These are phyloP conservation scores for Calonectria pauciramosa DNA, from an alignment of 2,329 filamentous ascomycete genomes.

Conservation along the genomic window DNA sequence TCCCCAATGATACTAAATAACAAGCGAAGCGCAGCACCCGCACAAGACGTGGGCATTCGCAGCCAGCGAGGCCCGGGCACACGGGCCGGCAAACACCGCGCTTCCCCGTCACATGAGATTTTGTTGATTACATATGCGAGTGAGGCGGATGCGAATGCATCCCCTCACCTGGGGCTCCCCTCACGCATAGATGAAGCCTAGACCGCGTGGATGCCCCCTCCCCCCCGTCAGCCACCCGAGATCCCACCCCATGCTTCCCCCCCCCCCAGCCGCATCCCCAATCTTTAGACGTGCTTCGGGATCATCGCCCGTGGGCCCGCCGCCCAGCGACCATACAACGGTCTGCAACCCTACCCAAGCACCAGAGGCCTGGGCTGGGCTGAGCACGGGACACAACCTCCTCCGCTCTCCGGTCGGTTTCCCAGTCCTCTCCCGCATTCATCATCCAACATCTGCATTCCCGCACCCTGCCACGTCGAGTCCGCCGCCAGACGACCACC, in stretches of 20 bases:
- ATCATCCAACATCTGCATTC: conserved; percentile 2
- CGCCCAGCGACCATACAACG: conserved; percentile 1
- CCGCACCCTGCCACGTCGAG: conserved; percentile 17
- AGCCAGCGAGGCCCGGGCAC: background rate
- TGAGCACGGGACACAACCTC: conserved; percentile 1
- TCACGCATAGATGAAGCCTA: background rate
- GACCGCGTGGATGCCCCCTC: background rate
- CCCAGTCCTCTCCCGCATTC: conserved; percentile 2
- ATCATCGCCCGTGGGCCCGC: conserved; percentile 4
- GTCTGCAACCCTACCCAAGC: conserved; percentile 5
- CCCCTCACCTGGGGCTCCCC: conserved; percentile 4
- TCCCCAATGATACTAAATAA: background rate
- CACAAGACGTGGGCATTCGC: background rate
- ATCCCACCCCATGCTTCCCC: background rate
- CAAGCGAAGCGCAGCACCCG: background rate
- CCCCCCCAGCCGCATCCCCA: background rate
- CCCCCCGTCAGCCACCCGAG: background rate
- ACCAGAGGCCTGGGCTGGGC: background rate
- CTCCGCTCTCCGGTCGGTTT: background rate
- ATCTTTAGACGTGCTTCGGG: conserved; percentile 13
- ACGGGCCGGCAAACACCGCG: background rate
- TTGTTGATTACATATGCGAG: background rate
- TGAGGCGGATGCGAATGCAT: background rate
- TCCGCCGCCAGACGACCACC: conserved; percentile 27
- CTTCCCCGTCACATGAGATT: background rate